Evolutionary conservation across 768 basidiomycete species (phyloP).

Genomic region (Leccinum imitatum): DNA sequence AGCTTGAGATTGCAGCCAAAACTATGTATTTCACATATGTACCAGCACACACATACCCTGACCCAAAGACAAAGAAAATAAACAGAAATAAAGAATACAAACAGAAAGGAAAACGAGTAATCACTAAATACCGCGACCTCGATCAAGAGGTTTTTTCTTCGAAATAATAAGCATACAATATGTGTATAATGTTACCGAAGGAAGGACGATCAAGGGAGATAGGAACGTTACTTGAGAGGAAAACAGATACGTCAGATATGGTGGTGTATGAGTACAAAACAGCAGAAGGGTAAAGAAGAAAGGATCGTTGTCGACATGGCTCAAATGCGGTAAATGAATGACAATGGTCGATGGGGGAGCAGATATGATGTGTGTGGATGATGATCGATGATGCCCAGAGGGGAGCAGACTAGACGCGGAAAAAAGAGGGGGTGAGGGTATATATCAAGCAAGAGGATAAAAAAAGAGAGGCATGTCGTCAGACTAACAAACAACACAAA

Average conservation of each 20-base stretch:
- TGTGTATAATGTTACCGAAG: not conserved
- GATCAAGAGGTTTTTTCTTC: not conserved
- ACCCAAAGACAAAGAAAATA: conserved; percentile 1
- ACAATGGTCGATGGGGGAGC: not conserved
- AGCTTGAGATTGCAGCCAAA: not conserved
- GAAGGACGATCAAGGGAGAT: not conserved
- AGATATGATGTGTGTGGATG: not conserved
- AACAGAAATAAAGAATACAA: conserved; percentile 11
- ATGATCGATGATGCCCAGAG: not conserved
- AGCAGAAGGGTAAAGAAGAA: not conserved
- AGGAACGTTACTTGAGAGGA: not conserved
- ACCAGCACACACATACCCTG: not conserved
- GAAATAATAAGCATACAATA: not conserved
- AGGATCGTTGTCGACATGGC: not conserved
- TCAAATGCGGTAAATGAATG: not conserved
- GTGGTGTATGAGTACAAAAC: not conserved
- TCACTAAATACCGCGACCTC: not conserved
- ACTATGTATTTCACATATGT: not conserved
- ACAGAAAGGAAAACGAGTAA: not conserved
- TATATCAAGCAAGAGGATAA: not conserved
- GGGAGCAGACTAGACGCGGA: not conserved
- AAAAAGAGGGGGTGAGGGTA: not conserved
- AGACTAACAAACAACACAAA: not conserved
- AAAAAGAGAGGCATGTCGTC: not conserved
- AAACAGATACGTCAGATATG: not conserved